phyloP scores from a whole-genome alignment of 2,329 filamentous ascomycete genomes.

The Fonsecaea multimorphosa region DNA sequence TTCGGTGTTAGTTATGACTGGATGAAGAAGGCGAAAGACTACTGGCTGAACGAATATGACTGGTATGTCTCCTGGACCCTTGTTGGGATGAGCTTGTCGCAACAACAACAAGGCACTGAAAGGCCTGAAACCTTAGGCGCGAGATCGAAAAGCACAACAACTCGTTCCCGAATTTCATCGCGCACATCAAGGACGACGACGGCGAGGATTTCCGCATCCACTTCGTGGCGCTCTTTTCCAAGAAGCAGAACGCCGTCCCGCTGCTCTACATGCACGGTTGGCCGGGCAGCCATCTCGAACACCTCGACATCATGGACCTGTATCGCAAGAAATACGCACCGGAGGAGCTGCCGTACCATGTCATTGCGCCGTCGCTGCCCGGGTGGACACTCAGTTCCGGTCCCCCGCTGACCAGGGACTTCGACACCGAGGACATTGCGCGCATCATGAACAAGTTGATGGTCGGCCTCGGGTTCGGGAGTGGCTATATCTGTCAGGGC shows the following conservation, averaged over 20 bases:
- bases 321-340: conserved; percentile 56
- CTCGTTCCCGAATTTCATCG: conserved; percentile 58
- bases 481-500: conserved; percentile 62
- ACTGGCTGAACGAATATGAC: conserved; percentile 22
- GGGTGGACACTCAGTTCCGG: conserved; percentile 60
- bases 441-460: conserved; percentile 60
- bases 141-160: conserved; percentile 52
- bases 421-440: conserved; percentile 49
- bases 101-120: neutral
- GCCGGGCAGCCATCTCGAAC: conserved; percentile 56
- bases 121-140: conserved; percentile 3
- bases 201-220: conserved; percentile 53
- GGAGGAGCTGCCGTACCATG: conserved; percentile 60
- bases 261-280: conserved; percentile 54
- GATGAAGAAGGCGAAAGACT: conserved; percentile 26
- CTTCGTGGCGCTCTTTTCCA: conserved; percentile 63
- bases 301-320: conserved; percentile 58
- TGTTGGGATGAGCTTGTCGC: neutral
- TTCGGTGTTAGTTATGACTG: conserved; percentile 22
- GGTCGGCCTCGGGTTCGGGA: conserved; percentile 58
- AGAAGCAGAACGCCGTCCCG: conserved; percentile 60
- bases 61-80: conserved; percentile 14
- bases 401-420: conserved; percentile 55
- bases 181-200: conserved; percentile 49
- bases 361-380: conserved; percentile 62